These are phyloP conservation scores for Endocarpon pusillum DNA, from an alignment of 495 filamentous ascomycete species.

Conservation along the genomic window DNA sequence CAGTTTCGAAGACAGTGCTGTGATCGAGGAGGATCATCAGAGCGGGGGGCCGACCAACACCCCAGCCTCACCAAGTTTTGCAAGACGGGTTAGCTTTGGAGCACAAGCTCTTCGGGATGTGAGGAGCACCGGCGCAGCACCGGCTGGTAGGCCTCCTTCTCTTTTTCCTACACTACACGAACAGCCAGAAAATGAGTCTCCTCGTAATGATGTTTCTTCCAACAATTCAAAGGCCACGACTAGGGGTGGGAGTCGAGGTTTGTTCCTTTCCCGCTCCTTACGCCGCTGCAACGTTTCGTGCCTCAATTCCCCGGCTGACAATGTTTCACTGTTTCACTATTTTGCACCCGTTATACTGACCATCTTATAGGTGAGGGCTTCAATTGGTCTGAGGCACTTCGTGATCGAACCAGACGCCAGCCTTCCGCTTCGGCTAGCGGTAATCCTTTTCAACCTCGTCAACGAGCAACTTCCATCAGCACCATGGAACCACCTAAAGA, in stretches of 20 bases:
- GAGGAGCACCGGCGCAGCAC: constrained; percentile 12
- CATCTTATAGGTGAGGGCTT: constrained; percentile 69
- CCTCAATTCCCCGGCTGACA: no score
- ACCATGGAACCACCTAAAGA: constrained; percentile 54
- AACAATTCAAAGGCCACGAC: constrained; percentile 1
- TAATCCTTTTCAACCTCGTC: constrained; percentile 19
- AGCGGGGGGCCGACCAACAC: constrained; percentile 28
- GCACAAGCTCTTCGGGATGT: constrained; percentile 62
- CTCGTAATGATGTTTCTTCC: no score
- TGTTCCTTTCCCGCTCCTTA: constrained; percentile 14
- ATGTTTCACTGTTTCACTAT: no score
- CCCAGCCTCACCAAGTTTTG: constrained; percentile 60
- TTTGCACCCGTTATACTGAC: no score
- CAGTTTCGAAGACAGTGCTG: constrained; percentile 84
- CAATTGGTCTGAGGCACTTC: constrained; percentile 90
- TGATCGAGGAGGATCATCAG: constrained; percentile 62
- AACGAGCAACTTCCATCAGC: constrained; percentile 44
- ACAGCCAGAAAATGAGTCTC: no score
- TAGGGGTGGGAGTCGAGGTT: constrained; percentile 25
- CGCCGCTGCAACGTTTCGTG: background rate
- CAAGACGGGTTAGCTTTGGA: constrained; percentile 78
- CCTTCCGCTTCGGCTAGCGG: no score
- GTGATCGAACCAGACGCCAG: constrained; percentile 68
- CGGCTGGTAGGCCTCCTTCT: constrained; percentile 11
- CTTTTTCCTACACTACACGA: constrained; percentile 9